Percentiles rank a stretch among this genome's conserved stretches.
Conservation (phyloP, 2,329 filamentous ascomycete genomes). For the Penicillium griseofulvum region DNA sequence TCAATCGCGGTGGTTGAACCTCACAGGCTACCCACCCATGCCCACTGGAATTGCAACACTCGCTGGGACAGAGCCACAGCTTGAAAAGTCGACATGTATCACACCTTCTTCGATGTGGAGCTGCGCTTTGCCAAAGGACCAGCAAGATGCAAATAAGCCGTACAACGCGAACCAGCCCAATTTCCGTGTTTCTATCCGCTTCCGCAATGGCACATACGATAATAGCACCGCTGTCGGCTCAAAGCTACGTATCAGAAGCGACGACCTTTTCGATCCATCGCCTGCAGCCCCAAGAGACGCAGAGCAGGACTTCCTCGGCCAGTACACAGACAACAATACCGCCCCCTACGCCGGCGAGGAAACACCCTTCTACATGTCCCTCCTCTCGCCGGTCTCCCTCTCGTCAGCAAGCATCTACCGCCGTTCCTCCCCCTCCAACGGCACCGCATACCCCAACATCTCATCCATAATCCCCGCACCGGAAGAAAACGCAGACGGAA, state of each 20-base stretch:
- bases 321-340: conserved; percentile 77
- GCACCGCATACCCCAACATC: conserved; percentile 44
- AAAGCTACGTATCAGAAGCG: conserved; percentile 30
- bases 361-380: conserved; percentile 83
- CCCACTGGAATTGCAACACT: conserved; percentile 80
- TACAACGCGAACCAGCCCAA: conserved; percentile 69
- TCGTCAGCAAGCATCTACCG: conserved; percentile 42
- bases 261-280: conserved; percentile 42
- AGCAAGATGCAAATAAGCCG: conserved; percentile 62
- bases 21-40: conserved; percentile 82
- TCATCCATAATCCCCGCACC: conserved; percentile 63
- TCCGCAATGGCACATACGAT: conserved; percentile 54
- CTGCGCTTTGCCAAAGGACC: conserved; percentile 76
- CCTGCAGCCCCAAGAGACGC: conserved; percentile 52
- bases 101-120: conserved; percentile 76
- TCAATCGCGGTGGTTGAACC: conserved; percentile 70
- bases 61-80: conserved; percentile 66
- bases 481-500: conserved; percentile 63
- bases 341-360: conserved; percentile 76
- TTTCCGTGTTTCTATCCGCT: conserved; percentile 72
- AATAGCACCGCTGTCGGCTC: conserved; percentile 60
- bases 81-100: conserved; percentile 67
- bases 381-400: conserved; percentile 51
- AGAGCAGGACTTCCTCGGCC: conserved; percentile 76
- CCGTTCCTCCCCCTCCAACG: conserved; percentile 28